phyloP scores from a whole-genome alignment of 768 basidiomycete genomes.

The Mrakia frigida region DNA sequence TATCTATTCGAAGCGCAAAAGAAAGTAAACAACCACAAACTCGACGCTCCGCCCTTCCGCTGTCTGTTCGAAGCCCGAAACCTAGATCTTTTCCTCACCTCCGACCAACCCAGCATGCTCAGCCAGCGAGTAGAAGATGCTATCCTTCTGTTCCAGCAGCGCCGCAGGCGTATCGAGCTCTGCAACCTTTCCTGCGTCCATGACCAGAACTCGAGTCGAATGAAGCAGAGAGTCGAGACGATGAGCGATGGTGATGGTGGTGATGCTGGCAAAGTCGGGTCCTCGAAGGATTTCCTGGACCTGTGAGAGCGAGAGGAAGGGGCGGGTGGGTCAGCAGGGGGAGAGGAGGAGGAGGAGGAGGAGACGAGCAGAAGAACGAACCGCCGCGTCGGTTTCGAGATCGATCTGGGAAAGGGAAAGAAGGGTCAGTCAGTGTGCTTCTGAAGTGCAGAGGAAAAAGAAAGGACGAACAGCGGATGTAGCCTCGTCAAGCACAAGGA shows the following conservation, averaged over 20 bases:
- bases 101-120: constrained; percentile 29
- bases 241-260: constrained; percentile 77
- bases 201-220: constrained; percentile 72
- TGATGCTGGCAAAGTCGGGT: constrained; percentile 67
- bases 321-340: no score
- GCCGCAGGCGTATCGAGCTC: constrained; percentile 69
- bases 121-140: constrained; percentile 35
- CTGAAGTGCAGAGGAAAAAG: no score
- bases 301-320: not conserved
- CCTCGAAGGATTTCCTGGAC: constrained; percentile 76
- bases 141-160: constrained; percentile 54
- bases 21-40: no score
- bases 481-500: constrained; percentile 92
- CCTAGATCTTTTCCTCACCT: no score
- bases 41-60: no score
- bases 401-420: not conserved
- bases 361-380: not conserved
- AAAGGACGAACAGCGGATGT: not conserved
- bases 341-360: not conserved
- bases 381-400: constrained; percentile 15
- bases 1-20: no score
- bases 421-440: not conserved
- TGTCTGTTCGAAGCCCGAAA: no score
- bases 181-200: constrained; percentile 68
- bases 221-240: constrained; percentile 59